Base-by-base conservation (phyloP, 371 early-diverging fungal species). In the Synchytrium microbalum region DNA sequence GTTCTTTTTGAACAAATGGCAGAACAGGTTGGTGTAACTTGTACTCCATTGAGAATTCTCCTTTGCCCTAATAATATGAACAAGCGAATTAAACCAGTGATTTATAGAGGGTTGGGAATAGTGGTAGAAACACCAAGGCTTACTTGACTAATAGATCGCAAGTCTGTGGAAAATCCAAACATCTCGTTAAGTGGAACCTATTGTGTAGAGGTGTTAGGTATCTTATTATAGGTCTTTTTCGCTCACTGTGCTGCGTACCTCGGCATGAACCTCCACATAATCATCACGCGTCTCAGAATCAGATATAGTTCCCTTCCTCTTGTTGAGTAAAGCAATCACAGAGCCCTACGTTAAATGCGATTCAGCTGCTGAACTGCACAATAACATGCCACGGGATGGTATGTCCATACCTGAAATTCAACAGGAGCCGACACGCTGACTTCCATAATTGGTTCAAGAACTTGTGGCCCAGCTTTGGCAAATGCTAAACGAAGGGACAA, bases 41-140 rank as follows among this genome's bases (percentile, higher is more conserved):
- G 82, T 96, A 96, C 79, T 93, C 95, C 98, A 98, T 98, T 59
- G 90, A 79, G 80, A 95, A 98, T 80, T 96, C 96, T 58, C 98
- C 98, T 85, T 96, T 98, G 67, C 98, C 98, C 77, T 94, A 91
- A 13, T 28, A 13, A 24, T 13, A 28, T 55, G 25, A 55, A 25
- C 24, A 55, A 24, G 24, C 8, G 28, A 5, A 38, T 38, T 38
- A 8, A 28, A 55, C 13, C 13, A 24, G 24, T 55, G 8, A n/a
- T 25, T 55, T 55, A 28, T 13, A 55, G 56, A 55, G 28, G 13
- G 51, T 14, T 14, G 51, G 14, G 51, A 51, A 51, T n/a, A n/a
- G 14, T 14, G 51, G 13, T n/a, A n/a, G n/a, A 13, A 51, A 14
- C 51, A n/a, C 13, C 51, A n/a, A 19, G 19, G 23, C 38, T 55